Base-by-base conservation (phyloP, 495 filamentous ascomycete genomes). In the Penicillium verhagenii region DNA sequence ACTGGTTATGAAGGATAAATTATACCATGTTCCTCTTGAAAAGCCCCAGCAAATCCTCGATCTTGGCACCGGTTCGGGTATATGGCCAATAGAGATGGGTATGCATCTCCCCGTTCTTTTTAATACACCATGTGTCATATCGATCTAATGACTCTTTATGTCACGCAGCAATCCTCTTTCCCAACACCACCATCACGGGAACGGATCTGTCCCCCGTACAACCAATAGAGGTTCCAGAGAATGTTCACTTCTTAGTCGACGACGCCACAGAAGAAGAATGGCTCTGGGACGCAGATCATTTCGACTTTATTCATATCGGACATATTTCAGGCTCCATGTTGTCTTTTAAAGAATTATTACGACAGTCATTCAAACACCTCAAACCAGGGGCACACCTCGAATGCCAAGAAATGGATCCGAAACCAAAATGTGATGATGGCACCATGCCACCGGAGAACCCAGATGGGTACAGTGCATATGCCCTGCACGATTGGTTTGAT, bases 11-110 rank as follows among this genome's bases (percentile, higher is more conserved):
- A 66, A 77, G 7, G 78, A 69, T 14, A 73, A 72, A 28, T 65
- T 84, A 18, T 83, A 82, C 65, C 76, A 86, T 57, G 79, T 86
- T 0, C 87, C 87, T 2, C 74, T 84, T 0, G 48, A 61, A n/a
- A 65, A 81, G 9, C 83, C 85, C 1, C 61, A 73, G 31, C 67
- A 71, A 24, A 81, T 90, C 14, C 75, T 92, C 1, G 88, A 91
- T 60, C 78, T 91, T 21, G 83, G 85, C 28, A 84, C 80, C 14
- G 87, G 83, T 6, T 89, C 86, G 8, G 88, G 88, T 3, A 89
- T 85, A 51, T 89, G 86, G 86, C 80, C 85, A 6, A 86, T 89
- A 38, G 85, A 86, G 59, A 74, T 85, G 77, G 73, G 66, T 80
- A 69, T 37, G 70, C 28, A 61, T 64, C 25, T 54, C 40, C n/a